Base-by-base conservation (phyloP, 2,329 filamentous ascomycete genomes). In the Pseudopyricularia cyperi region DNA sequence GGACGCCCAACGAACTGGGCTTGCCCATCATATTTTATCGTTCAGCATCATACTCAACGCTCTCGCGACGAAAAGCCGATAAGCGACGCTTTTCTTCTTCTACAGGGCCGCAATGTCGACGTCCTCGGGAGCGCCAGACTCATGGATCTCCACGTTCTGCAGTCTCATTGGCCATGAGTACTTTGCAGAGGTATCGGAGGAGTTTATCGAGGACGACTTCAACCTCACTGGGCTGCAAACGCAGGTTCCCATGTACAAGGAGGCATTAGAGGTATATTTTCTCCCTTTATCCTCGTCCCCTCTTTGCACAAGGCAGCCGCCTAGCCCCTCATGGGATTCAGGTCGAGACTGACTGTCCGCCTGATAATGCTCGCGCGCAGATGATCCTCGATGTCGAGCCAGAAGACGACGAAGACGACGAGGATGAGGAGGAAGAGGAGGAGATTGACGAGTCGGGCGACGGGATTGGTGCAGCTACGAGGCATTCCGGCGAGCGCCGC, bases 171-270 rank as follows among this genome's bases (percentile, higher is more conserved):
- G 93, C 56, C 93, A 98, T 67, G 93, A 98, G 69, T 98, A 97
- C 72, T 98, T 98, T 68, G 93, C 93, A 56, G 93, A 98, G 73
- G 91, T 98, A 50, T 93, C 89, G 46, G 93, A 98, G 71, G 93
- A 98, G 64, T 98, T 98, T 62, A 97, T 98, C 65, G 93, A 98
- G 68, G 93, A 98, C 81, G 93, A 98, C 69, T 98, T 98, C 76
- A 98, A 98, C 69, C 76, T 98, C 58, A 98, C 93, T 1, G 93
- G 93, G 49, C 75, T 98, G 62, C 89, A 95, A 69, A 87, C 84
- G 55, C 91, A 97, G 71, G 93, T 98, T 51, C 85, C 89, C 57
- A 95, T 96, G 87, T 98, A 98, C 69, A 98, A 97, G 70, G 93
- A 98, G 71, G 93, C 93, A 12, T 73, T 98, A 57, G 93, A 98